Evolutionary conservation across 257 asterid genomes (phyloP).

Genomic region (Salvia miltiorrhiza): DNA sequence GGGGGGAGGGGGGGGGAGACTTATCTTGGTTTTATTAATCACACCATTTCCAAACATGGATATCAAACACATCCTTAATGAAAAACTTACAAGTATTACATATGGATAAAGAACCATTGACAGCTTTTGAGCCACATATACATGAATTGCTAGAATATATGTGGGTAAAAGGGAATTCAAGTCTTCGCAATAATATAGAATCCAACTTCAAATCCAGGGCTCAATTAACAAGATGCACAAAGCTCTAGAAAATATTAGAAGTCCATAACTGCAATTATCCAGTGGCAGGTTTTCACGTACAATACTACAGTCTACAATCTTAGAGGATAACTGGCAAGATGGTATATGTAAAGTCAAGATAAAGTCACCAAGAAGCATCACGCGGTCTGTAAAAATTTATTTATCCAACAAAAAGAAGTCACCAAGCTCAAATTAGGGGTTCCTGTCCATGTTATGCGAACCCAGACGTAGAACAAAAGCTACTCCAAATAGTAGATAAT

Average conservation of each 20-base stretch:
- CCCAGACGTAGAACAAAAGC: not conserved
- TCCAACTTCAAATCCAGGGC: not conserved
- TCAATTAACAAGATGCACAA: not conserved
- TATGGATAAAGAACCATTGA: not conserved
- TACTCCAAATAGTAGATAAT: slow-evolving; percentile 4
- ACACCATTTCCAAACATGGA: no score
- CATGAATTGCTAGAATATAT: not conserved
- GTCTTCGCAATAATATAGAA: not conserved
- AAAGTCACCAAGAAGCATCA: no score
- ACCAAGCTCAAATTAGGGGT: not conserved
- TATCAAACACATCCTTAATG: no score
- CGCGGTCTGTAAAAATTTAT: no score
- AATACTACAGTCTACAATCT: not conserved
- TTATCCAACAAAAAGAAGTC: not conserved
- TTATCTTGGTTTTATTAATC: no score
- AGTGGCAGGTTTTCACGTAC: not conserved
- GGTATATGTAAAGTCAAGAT: not conserved
- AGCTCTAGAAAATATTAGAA: slow-evolving; percentile 8
- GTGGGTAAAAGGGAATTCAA: not conserved
- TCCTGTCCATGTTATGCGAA: not conserved
- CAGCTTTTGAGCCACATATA: slow-evolving; percentile 9
- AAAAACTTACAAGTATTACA: not conserved
- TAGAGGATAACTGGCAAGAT: not conserved
- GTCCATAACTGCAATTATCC: not conserved
- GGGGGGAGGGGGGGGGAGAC: no score